phyloP scores from a whole-genome alignment of 495 filamentous ascomycete genomes.

The Podospora didyma region DNA sequence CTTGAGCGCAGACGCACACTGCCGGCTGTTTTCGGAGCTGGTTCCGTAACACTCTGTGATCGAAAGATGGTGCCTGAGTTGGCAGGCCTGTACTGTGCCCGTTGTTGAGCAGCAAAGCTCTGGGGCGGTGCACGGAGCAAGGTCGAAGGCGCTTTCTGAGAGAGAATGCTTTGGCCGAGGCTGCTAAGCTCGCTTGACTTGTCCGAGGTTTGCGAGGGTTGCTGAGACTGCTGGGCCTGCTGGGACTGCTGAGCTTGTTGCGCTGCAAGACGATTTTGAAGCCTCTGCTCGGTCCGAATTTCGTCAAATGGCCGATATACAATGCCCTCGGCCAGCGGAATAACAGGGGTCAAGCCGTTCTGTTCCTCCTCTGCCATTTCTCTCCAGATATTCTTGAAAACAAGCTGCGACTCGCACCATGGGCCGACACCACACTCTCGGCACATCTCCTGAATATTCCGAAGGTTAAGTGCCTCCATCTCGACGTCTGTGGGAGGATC shows the following conservation, averaged over 20 bases:
- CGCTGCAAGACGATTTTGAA: constrained; percentile 24
- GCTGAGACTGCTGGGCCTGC: constrained; percentile 10
- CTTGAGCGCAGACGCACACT: constrained; percentile 24
- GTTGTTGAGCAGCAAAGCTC: constrained; percentile 58
- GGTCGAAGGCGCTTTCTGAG: constrained; percentile 18
- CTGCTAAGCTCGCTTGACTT: constrained; percentile 21
- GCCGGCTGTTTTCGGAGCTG: constrained; percentile 15
- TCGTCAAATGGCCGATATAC: constrained; percentile 61
- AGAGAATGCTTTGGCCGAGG: constrained; percentile 16
- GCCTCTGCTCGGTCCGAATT: constrained; percentile 32
- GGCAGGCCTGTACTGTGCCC: constrained; percentile 40
- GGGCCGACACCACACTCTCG: constrained; percentile 46
- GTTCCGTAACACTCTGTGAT: constrained; percentile 19
- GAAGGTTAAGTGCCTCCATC: constrained; percentile 25
- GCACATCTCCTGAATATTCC: constrained; percentile 40
- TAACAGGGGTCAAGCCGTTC: constrained; percentile 61
- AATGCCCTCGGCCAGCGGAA: constrained; percentile 63
- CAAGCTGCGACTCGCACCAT: constrained; percentile 34
- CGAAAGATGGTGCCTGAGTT: constrained; percentile 15
- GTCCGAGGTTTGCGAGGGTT: constrained; percentile 9
- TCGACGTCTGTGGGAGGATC: constrained; percentile 15
- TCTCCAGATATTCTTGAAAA: constrained; percentile 58
- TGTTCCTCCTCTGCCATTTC: constrained; percentile 70
- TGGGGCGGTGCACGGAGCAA: constrained; percentile 45
- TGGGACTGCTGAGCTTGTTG: constrained; percentile 15